phyloP scores from a whole-genome alignment of 73 alveolate genomes.

The Halteria grandinella region DNA sequence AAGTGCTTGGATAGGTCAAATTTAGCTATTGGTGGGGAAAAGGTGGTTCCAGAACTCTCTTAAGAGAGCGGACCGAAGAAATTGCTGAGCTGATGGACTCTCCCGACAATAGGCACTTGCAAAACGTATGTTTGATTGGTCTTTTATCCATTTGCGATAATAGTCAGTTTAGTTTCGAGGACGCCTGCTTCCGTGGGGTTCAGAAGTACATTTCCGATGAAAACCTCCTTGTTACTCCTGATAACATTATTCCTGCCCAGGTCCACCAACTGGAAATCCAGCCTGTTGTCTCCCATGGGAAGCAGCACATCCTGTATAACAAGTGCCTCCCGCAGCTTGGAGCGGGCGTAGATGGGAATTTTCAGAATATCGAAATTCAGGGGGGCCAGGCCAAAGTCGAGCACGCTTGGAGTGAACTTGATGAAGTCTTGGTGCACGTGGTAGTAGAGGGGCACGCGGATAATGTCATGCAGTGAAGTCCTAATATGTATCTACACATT shows the following conservation, averaged over 20 bases:
- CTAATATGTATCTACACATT: conserved; percentile 13
- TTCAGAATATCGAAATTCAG: conserved; percentile 12
- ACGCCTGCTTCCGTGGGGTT: conserved; percentile 10
- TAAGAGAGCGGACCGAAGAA: background rate
- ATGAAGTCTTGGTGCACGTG: conserved; percentile 32
- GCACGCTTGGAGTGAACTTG: conserved; percentile 3
- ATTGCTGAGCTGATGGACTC: background rate
- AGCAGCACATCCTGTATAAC: background rate
- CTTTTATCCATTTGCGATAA: conserved; percentile 3
- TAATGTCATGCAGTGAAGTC: conserved; percentile 7
- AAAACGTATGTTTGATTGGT: background rate
- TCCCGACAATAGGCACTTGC: conserved; percentile 8
- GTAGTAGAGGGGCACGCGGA: conserved; percentile 24
- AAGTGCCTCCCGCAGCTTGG: background rate
- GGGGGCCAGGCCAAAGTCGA: conserved; percentile 31
- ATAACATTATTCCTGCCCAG: background rate
- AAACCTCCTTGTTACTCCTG: background rate
- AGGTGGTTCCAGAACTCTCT: background rate
- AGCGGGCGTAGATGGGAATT: background rate
- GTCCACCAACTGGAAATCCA: conserved; percentile 10
- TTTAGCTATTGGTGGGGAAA: conserved; percentile 15
- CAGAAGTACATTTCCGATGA: conserved; percentile 8
- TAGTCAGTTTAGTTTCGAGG: background rate
- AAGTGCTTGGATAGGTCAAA: conserved; percentile 20
- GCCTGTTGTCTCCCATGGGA: conserved; percentile 4